These are phyloP conservation scores for Penicillium janthinellum DNA, from an alignment of 2,329 filamentous ascomycete genomes.

Conservation along the genomic window DNA sequence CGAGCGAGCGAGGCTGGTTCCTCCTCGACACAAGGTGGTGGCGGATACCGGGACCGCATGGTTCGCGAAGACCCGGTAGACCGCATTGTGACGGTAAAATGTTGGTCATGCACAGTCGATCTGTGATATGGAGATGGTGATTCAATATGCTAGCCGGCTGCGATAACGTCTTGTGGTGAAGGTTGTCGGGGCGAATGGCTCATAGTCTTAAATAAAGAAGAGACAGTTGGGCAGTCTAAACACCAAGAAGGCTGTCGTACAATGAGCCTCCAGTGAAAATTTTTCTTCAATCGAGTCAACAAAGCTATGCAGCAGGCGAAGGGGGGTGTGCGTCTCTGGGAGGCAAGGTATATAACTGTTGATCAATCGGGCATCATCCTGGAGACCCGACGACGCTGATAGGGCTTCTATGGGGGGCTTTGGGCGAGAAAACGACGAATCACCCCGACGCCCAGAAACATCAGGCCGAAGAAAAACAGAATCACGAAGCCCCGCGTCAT, in stretches of 20 bases:
- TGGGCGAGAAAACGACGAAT: conserved; percentile 24
- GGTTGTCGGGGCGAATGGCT: conserved; percentile 15
- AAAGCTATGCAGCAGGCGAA: conserved; percentile 19
- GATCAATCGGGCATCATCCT: conserved; percentile 29
- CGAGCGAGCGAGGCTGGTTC: conserved; percentile 45
- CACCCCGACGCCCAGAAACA: conserved; percentile 19
- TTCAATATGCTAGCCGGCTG: conserved; percentile 25
- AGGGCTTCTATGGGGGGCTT: conserved; percentile 22
- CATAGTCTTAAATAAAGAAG: conserved; percentile 23
- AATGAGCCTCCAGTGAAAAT: conserved; percentile 9
- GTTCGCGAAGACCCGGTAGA: conserved; percentile 16
- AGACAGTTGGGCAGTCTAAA: conserved; percentile 7
- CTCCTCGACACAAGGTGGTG: conserved; percentile 49
- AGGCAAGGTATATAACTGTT: conserved; percentile 24
- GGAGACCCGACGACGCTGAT: conserved; percentile 20
- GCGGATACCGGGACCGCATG: conserved; percentile 42
- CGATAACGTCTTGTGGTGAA: conserved; percentile 19
- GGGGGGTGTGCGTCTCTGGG: conserved; percentile 16
- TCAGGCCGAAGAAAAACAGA: conserved; percentile 19
- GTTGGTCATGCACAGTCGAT: conserved; percentile 14
- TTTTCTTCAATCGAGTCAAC: conserved; percentile 17
- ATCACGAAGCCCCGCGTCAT: conserved; percentile 12
- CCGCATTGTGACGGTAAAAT: conserved; percentile 21
- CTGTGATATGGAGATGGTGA: neutral
- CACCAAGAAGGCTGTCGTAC: conserved; percentile 3